phyloP scores from a whole-genome alignment of 2,329 filamentous ascomycete genomes.

The Sporothrix schenckii region DNA sequence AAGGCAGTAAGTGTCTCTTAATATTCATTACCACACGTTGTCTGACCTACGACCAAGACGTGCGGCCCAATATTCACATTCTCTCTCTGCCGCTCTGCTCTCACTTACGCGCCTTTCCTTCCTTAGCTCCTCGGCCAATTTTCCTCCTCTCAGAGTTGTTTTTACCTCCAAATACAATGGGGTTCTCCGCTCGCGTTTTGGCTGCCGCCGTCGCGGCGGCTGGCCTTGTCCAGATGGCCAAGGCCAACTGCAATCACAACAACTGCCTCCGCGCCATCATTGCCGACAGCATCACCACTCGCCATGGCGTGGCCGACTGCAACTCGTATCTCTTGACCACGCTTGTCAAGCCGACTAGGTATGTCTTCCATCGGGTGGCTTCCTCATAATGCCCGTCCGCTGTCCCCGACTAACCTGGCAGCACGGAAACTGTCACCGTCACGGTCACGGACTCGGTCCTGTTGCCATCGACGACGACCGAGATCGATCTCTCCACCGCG shows the following conservation, averaged over 20 bases:
- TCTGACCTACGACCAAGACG: background rate
- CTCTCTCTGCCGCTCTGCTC: background rate
- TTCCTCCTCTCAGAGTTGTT: background rate
- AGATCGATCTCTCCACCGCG: background rate
- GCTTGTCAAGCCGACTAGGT: background rate
- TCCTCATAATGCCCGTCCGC: background rate
- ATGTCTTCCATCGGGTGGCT: background rate
- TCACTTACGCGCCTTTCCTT: background rate
- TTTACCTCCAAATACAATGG: background rate
- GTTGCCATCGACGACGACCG: background rate
- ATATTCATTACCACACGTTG: background rate
- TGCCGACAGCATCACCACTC: background rate
- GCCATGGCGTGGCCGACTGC: conserved; percentile 1
- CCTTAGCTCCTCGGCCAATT: background rate
- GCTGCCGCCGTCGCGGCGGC: background rate
- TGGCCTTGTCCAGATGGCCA: conserved; percentile 2
- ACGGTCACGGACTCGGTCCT: conserved; percentile 6
- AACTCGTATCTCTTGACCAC: conserved; percentile 15
- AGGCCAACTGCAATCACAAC: conserved; percentile 16
- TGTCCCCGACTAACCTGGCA: background rate
- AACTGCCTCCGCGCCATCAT: conserved; percentile 19
- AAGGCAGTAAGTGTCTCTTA: background rate
- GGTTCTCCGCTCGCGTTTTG: background rate
- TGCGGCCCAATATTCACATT: background rate
- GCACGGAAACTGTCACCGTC: background rate